phyloP scores from a whole-genome alignment of 73 alveolate genomes.

The Paraurostyla sp. region DNA sequence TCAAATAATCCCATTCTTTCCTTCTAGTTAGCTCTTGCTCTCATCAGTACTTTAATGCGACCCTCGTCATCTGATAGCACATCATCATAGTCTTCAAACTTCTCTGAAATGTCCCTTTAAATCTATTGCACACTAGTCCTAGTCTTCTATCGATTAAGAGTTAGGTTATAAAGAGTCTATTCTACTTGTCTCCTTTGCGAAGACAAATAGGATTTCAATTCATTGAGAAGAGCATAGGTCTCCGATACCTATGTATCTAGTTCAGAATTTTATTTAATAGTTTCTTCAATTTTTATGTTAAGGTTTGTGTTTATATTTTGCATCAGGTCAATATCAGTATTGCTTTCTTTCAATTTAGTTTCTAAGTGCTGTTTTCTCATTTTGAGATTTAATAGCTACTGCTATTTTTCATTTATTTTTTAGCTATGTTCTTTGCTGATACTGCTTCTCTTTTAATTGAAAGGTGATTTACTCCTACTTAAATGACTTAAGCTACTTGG shows the following conservation, averaged over 20 bases:
- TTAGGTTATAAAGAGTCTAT: neutral
- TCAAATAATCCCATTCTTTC: neutral
- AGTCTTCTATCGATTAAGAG: neutral
- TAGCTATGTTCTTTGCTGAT: neutral
- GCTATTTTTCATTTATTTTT: neutral
- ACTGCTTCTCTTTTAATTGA: too few relatives aligned
- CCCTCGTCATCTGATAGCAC: neutral
- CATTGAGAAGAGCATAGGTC: neutral
- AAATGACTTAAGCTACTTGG: too few relatives aligned
- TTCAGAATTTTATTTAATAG: neutral
- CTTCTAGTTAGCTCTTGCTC: neutral
- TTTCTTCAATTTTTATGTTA: neutral
- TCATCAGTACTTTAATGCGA: neutral
- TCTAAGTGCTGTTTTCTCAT: neutral
- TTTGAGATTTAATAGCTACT: neutral
- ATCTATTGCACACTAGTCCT: neutral
- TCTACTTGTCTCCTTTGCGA: neutral
- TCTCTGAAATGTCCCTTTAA: neutral
- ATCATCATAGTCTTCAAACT: neutral
- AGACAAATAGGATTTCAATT: neutral
- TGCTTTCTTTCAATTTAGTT: neutral
- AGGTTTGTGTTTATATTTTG: neutral
- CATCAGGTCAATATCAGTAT: neutral
- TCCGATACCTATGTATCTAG: too few relatives aligned
- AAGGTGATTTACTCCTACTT: too few relatives aligned